A percentile compares a stretch with the other conserved stretches of the same genome.
Conservation (phyloP, 2,329 filamentous ascomycete species). For the Fusarium virguliforme region DNA sequence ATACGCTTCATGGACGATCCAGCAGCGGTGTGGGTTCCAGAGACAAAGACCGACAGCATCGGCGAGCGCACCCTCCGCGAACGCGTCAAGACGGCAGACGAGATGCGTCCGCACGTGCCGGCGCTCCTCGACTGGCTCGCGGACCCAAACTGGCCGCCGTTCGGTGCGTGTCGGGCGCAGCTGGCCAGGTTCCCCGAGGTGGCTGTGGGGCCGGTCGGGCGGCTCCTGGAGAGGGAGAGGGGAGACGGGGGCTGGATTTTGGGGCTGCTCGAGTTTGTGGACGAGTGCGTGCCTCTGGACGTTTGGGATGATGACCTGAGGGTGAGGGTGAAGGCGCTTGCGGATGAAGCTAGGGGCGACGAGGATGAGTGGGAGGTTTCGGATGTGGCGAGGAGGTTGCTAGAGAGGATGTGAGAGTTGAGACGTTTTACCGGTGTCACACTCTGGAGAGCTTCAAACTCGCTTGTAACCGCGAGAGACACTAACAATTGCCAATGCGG, state of each 20-base stretch:
- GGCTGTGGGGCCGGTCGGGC: slow-evolving; percentile 18
- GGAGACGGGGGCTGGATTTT: slow-evolving; percentile 26
- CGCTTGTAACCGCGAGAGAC: slow-evolving; percentile 19
- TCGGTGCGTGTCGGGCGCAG: slow-evolving; percentile 12
- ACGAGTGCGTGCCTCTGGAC: slow-evolving; percentile 3
- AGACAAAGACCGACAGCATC: slow-evolving; percentile 4
- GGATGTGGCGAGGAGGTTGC: slow-evolving; percentile 19
- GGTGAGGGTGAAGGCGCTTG: not conserved
- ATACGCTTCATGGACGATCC: slow-evolving; percentile 14
- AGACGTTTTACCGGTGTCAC: slow-evolving; percentile 40
- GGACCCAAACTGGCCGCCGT: slow-evolving; percentile 22
- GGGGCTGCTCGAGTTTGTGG: slow-evolving; percentile 13
- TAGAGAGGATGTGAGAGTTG: not conserved
- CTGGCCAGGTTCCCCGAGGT: slow-evolving; percentile 18
- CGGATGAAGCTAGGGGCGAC: slow-evolving; percentile 16
- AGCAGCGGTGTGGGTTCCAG: slow-evolving; percentile 14
- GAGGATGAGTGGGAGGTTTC: slow-evolving; percentile 22
- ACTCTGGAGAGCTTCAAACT: slow-evolving; percentile 23
- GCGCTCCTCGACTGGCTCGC: slow-evolving; percentile 23
- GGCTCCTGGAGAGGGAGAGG: slow-evolving; percentile 4
- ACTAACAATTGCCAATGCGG: slow-evolving; percentile 1
- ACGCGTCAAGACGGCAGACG: slow-evolving; percentile 3
- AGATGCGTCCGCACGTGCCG: slow-evolving; percentile 22
- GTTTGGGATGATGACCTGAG: slow-evolving; percentile 14
- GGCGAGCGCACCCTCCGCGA: slow-evolving; percentile 16